Conservation (phyloP, 2,329 filamentous ascomycete genomes). For the Sporothrix phasma region DNA sequence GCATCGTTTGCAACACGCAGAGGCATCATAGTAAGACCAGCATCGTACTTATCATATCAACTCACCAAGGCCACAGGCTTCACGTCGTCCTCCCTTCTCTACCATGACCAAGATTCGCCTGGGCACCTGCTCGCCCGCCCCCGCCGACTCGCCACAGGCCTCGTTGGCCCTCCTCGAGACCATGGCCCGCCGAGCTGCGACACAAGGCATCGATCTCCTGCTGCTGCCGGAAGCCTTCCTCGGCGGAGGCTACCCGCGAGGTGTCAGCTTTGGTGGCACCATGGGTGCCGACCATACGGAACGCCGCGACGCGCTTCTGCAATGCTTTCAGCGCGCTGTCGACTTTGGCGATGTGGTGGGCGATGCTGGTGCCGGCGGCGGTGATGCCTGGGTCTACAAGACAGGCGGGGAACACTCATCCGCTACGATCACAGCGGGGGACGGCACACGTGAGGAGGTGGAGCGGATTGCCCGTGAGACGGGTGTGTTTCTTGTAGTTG, state of each 20-base stretch:
- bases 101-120: slow-evolving; percentile 35
- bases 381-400: slow-evolving; percentile 54
- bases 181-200: slow-evolving; percentile 54
- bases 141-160: slow-evolving; percentile 38
- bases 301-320: slow-evolving; percentile 72
- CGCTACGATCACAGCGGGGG: slow-evolving; percentile 25
- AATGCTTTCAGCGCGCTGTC: slow-evolving; percentile 68
- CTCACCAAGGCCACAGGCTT: too few species aligned
- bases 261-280: slow-evolving; percentile 63
- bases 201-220: slow-evolving; percentile 51
- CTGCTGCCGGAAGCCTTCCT: slow-evolving; percentile 89
- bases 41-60: too few species aligned
- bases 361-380: slow-evolving; percentile 51
- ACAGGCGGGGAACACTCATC: slow-evolving; percentile 21
- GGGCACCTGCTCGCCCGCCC: slow-evolving; percentile 46
- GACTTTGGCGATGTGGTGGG: slow-evolving; percentile 72
- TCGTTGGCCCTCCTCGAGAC: slow-evolving; percentile 58
- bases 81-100: not conserved
- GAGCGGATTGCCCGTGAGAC: slow-evolving; percentile 68
- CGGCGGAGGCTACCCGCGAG: slow-evolving; percentile 74
- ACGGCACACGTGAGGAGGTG: slow-evolving; percentile 65
- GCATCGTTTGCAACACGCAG: not conserved
- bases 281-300: slow-evolving; percentile 58
- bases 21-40: not conserved
- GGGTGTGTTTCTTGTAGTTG: slow-evolving; percentile 72